These are phyloP conservation scores for Paramarasmius palmivorus DNA, from an alignment of 1,284 basidiomycete genomes.

Conservation along the genomic window DNA sequence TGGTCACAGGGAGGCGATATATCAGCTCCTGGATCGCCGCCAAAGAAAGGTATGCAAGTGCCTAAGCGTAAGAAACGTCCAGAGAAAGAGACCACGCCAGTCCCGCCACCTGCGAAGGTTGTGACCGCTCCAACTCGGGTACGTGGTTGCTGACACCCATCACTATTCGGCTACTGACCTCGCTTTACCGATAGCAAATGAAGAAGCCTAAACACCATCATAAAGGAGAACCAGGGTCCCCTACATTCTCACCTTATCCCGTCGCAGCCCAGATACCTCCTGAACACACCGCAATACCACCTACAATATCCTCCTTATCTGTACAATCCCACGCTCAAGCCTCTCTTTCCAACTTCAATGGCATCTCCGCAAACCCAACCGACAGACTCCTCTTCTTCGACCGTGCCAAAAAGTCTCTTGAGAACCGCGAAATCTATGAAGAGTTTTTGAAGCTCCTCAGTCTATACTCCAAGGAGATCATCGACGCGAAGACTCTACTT, in stretches of 20 bases:
- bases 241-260: conserved; percentile 53
- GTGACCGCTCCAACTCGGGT: conserved; percentile 41
- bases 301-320: conserved; percentile 14
- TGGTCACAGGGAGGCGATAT: conserved; percentile 29
- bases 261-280: conserved; percentile 37
- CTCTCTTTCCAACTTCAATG: conserved; percentile 24
- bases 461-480: conserved; percentile 89
- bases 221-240: conserved; percentile 56
- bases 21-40: conserved; percentile 32
- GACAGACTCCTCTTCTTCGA: conserved; percentile 96
- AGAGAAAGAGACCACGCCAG: conserved; percentile 63
- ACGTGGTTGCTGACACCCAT: conserved; percentile 22
- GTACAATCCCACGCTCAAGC: conserved; percentile 19
- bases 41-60: conserved; percentile 42
- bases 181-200: conserved; percentile 30
- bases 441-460: conserved; percentile 93
- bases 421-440: conserved; percentile 85
- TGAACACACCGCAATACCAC: conserved; percentile 28
- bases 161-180: neutral
- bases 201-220: conserved; percentile 65
- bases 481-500: conserved; percentile 84
- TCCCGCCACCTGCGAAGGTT: conserved; percentile 47
- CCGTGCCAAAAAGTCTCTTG: conserved; percentile 82
- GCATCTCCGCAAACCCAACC: conserved; percentile 51
- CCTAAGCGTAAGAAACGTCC: conserved; percentile 55